A percentile compares a stretch with the other conserved stretches of the same genome.
Evolutionary conservation across 2,329 filamentous ascomycete genomes (phyloP).

Genomic region (Fusarium odoratissimum): DNA sequence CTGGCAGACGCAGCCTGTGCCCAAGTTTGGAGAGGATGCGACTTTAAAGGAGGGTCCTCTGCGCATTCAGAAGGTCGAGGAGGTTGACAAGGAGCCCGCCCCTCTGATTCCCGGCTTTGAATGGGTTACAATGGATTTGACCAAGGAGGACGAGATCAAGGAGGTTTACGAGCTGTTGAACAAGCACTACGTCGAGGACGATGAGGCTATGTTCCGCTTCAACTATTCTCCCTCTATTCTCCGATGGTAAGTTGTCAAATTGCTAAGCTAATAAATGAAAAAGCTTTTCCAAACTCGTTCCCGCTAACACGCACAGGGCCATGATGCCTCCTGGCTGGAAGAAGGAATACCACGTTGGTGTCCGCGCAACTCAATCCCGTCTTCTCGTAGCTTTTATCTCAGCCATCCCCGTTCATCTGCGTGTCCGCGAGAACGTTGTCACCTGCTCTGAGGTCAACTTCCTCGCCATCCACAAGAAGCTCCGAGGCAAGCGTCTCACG

Average conservation of each 20-base stretch:
- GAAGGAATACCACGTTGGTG: conserved; percentile 94
- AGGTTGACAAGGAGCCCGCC: conserved; percentile 81
- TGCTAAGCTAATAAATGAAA: background rate
- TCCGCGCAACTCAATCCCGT: conserved; percentile 83
- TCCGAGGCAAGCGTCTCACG: conserved; percentile 90
- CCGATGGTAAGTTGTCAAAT: conserved; percentile 73
- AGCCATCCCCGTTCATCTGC: conserved; percentile 86
- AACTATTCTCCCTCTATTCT: conserved; percentile 92
- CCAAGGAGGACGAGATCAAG: conserved; percentile 79
- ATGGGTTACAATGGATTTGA: conserved; percentile 92
- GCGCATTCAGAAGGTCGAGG: conserved; percentile 79
- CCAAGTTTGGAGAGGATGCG: conserved; percentile 75
- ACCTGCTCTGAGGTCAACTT: conserved; percentile 96
- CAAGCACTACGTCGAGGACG: conserved; percentile 97
- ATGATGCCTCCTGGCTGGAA: conserved; percentile 95
- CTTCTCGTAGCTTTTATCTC: conserved; percentile 97
- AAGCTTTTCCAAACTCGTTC: background rate
- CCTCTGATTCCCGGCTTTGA: conserved; percentile 86
- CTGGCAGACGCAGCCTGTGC: conserved; percentile 97
- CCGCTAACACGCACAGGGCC: conserved; percentile 69
- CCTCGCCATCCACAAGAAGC: conserved; percentile 97
- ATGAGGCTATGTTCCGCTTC: conserved; percentile 97
- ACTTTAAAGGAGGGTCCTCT: conserved; percentile 83
- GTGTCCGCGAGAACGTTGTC: conserved; percentile 80
- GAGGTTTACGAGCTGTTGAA: conserved; percentile 93